Evolutionary conservation across 352 stramenopile genomes (phyloP).

Genomic region (Globisporangium takayamanum): DNA sequence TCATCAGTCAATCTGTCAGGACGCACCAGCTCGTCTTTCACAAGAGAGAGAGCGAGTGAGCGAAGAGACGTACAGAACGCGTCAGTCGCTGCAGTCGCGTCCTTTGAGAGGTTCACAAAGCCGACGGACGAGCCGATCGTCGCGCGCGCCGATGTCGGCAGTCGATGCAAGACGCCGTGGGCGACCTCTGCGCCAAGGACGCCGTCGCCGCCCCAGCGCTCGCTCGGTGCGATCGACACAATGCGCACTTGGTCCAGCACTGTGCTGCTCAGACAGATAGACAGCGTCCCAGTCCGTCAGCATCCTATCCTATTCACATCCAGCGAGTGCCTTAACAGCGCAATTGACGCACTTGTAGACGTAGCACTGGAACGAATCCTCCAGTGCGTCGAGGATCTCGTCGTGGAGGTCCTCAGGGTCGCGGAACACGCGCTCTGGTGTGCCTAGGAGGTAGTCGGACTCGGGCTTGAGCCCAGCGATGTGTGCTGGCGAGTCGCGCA

Average conservation of each 20-base stretch:
- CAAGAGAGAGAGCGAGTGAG: background rate
- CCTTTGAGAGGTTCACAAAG: conserved; percentile 68
- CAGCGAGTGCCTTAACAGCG: background rate
- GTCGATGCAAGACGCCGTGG: conserved; percentile 94
- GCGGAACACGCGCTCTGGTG: conserved; percentile 82
- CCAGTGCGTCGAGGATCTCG: conserved; percentile 85
- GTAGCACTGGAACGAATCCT: conserved; percentile 95
- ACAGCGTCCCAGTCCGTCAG: conserved; percentile 1
- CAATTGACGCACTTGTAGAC: conserved; percentile 89
- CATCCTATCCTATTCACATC: background rate
- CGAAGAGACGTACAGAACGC: conserved; percentile 49
- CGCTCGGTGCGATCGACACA: conserved; percentile 76
- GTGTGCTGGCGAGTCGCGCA: conserved; percentile 83
- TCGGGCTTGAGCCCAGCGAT: conserved; percentile 84
- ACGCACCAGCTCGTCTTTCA: background rate
- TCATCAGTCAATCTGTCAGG: background rate
- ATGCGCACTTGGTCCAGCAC: conserved; percentile 91
- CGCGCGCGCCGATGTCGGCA: conserved; percentile 66
- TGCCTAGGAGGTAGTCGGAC: conserved; percentile 95
- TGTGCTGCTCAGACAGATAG: conserved; percentile 28
- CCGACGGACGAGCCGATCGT: conserved; percentile 66
- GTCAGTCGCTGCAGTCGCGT: conserved; percentile 72
- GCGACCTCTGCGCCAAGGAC: conserved; percentile 93
- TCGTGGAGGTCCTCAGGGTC: conserved; percentile 85
- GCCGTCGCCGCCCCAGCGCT: conserved; percentile 88